phyloP scores from a whole-genome alignment of 805 yeast species.

The Yarrowia osloensis region DNA sequence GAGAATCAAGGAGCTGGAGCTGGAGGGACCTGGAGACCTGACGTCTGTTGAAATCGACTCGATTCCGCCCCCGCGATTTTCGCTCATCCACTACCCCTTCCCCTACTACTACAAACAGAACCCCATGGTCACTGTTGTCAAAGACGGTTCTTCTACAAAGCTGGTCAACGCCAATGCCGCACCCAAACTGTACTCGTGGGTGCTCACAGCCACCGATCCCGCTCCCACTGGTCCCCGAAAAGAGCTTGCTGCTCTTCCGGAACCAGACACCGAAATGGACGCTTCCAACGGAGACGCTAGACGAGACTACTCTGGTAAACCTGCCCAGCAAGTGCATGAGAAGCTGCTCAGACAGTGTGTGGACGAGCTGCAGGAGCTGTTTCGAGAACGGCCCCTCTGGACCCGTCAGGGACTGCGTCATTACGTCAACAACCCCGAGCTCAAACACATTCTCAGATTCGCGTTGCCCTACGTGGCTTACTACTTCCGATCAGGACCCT shows the following conservation, averaged over 20 bases:
- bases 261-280: neutral
- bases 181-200: constrained; percentile 41
- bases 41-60: constrained; percentile 51
- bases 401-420: constrained; percentile 62
- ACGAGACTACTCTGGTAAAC: constrained; percentile 13
- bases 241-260: constrained; percentile 39
- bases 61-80: constrained; percentile 85
- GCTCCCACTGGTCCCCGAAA: constrained; percentile 41
- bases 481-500: constrained; percentile 86
- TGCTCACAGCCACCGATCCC: constrained; percentile 43
- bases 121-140: constrained; percentile 55
- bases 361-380: constrained; percentile 48
- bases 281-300: neutral
- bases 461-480: constrained; percentile 86
- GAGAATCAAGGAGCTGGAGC: constrained; percentile 46
- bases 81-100: constrained; percentile 74
- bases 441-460: constrained; percentile 56
- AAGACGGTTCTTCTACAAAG: constrained; percentile 44
- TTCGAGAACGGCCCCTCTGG: constrained; percentile 80
- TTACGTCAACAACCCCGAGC: constrained; percentile 36
- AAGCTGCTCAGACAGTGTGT: constrained; percentile 44
- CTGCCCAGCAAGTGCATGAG: constrained; percentile 45
- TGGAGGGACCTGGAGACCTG: constrained; percentile 36
- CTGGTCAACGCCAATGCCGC: constrained; percentile 42
- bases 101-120: constrained; percentile 77